Base-by-base conservation (phyloP, 345 rosid species). In the Syzygium oleosum region DNA sequence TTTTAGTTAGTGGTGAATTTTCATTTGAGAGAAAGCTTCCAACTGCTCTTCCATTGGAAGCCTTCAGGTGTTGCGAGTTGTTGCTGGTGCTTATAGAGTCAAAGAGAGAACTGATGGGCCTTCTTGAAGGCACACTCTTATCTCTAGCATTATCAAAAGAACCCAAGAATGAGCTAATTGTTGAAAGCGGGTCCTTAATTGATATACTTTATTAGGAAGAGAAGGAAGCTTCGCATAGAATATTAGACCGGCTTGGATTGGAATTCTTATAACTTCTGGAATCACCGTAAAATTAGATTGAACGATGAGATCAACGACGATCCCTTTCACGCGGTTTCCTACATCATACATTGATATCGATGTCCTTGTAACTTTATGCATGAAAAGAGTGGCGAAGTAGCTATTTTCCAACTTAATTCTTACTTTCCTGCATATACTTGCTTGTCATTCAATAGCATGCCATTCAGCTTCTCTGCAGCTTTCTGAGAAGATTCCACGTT, bases 371-470 rank as follows among this genome's bases (percentile, higher is more conserved):
- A 15, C 1, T 29, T 65, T 15, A 65, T n/a, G n/a, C n/a, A 65
- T 31, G 43, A 3, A 31, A 65, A 65, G 2, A 65, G 41, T 15
- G 23, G 3, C 12, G 0, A 43, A 65, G 9, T 31, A 31, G 43
- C 22, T 31, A 65, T 31, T 65, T 65, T 31, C 16, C 78, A 65
- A 31, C 2, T 65, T 16, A 65, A 31, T 31, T 65, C 43, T 65
- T 65, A 31, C 41, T 16, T 9, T 43, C 99, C 98, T 2, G 96
- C 99, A n/a, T n/a, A n/a, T n/a, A n/a, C n/a, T n/a, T n/a, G n/a
- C n/a, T n/a, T n/a, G n/a, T n/a, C n/a, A n/a, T n/a, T n/a, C n/a
- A 97, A 34, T 54, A 97, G 91, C 99, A 96, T 97, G 38, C 98
- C 98, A 88, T 96, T 95, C 89, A 96, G 84, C 84, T 94, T 93